phyloP scores from a whole-genome alignment of 2,329 filamentous ascomycete species.

The Cladosporium sp. region DNA sequence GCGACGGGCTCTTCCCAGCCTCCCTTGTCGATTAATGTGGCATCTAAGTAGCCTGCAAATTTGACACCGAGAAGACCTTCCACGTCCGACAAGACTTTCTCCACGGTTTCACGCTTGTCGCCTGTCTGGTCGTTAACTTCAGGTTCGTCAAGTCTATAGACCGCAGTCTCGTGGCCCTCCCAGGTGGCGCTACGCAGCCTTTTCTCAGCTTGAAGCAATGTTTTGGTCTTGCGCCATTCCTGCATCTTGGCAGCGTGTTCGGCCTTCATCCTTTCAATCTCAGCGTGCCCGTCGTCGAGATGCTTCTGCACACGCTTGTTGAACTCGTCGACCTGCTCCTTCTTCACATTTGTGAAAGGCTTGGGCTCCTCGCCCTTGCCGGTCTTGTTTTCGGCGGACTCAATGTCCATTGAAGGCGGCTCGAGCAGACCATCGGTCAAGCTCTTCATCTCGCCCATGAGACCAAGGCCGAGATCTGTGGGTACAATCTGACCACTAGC shows the following conservation, averaged over 20 bases:
- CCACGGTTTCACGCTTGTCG: slow-evolving; percentile 52
- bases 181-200: slow-evolving; percentile 65
- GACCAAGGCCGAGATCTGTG: slow-evolving; percentile 79
- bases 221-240: slow-evolving; percentile 65
- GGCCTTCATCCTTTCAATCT: slow-evolving; percentile 79
- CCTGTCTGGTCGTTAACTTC: slow-evolving; percentile 29
- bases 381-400: slow-evolving; percentile 17
- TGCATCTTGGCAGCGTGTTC: slow-evolving; percentile 73
- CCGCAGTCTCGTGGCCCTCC: slow-evolving; percentile 30
- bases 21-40: slow-evolving; percentile 30
- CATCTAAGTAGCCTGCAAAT: slow-evolving; percentile 41
- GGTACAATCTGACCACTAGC: slow-evolving; percentile 79
- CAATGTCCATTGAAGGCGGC: slow-evolving; percentile 37
- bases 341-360: slow-evolving; percentile 63
- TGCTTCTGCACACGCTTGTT: slow-evolving; percentile 70
- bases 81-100: slow-evolving; percentile 70
- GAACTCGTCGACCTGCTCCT: slow-evolving; percentile 78
- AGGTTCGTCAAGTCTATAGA: slow-evolving; percentile 48
- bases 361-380: slow-evolving; percentile 41
- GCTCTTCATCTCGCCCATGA: slow-evolving; percentile 69
- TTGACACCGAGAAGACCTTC: slow-evolving; percentile 67
- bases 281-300: slow-evolving; percentile 67
- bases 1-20: slow-evolving; percentile 44
- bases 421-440: slow-evolving; percentile 85
- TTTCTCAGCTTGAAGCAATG: slow-evolving; percentile 70